phyloP scores from a whole-genome alignment of 2,329 filamentous ascomycete genomes.

The Aspergillus fumigatiaffinis region DNA sequence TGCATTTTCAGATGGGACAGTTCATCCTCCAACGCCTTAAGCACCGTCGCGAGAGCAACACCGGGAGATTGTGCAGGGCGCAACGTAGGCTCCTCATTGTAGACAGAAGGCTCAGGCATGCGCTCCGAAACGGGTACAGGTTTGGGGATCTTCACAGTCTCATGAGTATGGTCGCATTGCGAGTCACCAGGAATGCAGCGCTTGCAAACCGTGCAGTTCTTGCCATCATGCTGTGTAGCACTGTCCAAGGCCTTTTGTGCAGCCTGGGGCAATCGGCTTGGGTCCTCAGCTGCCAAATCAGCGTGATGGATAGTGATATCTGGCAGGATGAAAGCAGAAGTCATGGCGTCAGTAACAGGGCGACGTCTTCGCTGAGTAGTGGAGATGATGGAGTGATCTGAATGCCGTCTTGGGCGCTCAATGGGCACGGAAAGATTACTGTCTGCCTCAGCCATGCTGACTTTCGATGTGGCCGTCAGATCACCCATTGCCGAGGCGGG shows the following conservation, averaged over 20 bases:
- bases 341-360: slow-evolving; percentile 52
- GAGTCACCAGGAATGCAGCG: slow-evolving; percentile 35
- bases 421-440: slow-evolving; percentile 26
- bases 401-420: slow-evolving; percentile 35
- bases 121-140: slow-evolving; percentile 50
- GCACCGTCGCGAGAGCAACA: slow-evolving; percentile 72
- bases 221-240: slow-evolving; percentile 47
- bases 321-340: slow-evolving; percentile 61
- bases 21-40: slow-evolving; percentile 79
- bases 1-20: slow-evolving; percentile 70
- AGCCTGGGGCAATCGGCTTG: slow-evolving; percentile 34
- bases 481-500: slow-evolving; percentile 35
- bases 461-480: slow-evolving; percentile 28
- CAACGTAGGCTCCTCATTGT: slow-evolving; percentile 57
- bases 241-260: slow-evolving; percentile 40
- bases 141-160: slow-evolving; percentile 44
- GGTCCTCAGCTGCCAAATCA: slow-evolving; percentile 25
- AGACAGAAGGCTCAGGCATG: slow-evolving; percentile 37
- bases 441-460: slow-evolving; percentile 24
- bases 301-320: slow-evolving; percentile 54
- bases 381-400: slow-evolving; percentile 47
- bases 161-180: slow-evolving; percentile 26
- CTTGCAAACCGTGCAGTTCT: slow-evolving; percentile 56
- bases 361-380: slow-evolving; percentile 49
- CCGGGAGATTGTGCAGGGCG: slow-evolving; percentile 64